Evolutionary conservation across 331 rosid genomes (phyloP), one percentile per base, ranked within the genome.

Genomic region (Acacia concinna): DNA sequence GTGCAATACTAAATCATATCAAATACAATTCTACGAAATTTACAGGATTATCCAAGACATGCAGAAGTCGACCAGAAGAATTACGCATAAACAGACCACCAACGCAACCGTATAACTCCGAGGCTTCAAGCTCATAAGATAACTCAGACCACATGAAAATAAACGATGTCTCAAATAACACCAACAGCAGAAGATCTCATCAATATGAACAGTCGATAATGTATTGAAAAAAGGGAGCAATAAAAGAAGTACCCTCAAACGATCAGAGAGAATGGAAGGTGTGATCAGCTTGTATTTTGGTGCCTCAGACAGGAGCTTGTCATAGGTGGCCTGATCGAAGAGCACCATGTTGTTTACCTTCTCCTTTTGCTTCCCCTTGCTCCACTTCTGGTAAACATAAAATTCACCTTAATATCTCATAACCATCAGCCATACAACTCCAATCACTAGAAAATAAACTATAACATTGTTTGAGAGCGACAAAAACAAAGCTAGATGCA

Each of bases 351-450:
- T 91, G 59, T 91, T 91, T 56, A 90, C 97, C 94, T 91, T 91
- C 85, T 91, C 97, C 87, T 91, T 91, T 3, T 91, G 97, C 90
- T 91, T 91, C 46, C 97, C 94, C 83, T 91, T 91, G 84, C 94
- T 88, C 92, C 91, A 91, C 87, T 91, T 91, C 97, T 90, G 88
- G 52, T 74, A 66, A 68, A 54, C 75, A 85, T 31, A 32, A 80
- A 69, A 65, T 10, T 10, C 3, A 66, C 65, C 35, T 62, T 12
- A 38, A 46, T 8, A 74, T 32, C 71, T 18, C 57, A 62, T 4
- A 41, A 23, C 63, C 34, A 37, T 25, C 69, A 14, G 30, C 20
- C 21, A 30, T 2, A 57, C 4, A 47, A 9, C 25, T 37, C 31
- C 14, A 21, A 63, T 44, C 67, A 66, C 21, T 17, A n/a, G 23